phyloP scores from a whole-genome alignment of 106 monocot genomes.

The Posidonia australis region DNA sequence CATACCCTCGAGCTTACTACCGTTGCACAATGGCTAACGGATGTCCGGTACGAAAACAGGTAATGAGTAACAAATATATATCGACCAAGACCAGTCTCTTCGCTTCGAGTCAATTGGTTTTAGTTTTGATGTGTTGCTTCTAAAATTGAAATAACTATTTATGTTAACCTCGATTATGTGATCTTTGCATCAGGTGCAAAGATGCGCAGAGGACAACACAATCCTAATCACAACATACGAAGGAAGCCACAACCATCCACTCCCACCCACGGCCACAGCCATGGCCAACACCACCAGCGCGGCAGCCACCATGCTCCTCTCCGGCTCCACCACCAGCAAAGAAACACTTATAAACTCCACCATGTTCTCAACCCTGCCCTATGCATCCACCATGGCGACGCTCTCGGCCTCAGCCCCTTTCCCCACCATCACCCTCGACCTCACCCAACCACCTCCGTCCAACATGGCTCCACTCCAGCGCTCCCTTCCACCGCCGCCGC shows the following conservation, averaged over 20 bases:
- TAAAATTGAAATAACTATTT: neutral
- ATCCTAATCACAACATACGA: slow-evolving; percentile 72
- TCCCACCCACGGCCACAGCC: slow-evolving; percentile 43
- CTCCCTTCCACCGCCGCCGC: slow-evolving; percentile 7
- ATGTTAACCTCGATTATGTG: neutral
- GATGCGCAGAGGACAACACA: slow-evolving; percentile 54
- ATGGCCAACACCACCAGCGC: slow-evolving; percentile 68
- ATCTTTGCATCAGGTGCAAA: slow-evolving; percentile 42
- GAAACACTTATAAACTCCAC: slow-evolving; percentile 7
- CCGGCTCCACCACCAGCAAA: slow-evolving; percentile 29
- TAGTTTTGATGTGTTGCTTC: no score
- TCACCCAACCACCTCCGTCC: slow-evolving; percentile 28
- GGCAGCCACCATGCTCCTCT: slow-evolving; percentile 66
- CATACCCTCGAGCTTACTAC: slow-evolving; percentile 58
- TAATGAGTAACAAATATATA: no score
- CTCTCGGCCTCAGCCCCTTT: slow-evolving; percentile 64
- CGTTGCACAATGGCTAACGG: slow-evolving; percentile 54
- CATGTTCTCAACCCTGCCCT: slow-evolving; percentile 8
- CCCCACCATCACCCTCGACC: slow-evolving; percentile 80
- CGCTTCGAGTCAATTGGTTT: no score
- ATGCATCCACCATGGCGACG: slow-evolving; percentile 41
- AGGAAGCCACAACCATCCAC: slow-evolving; percentile 70
- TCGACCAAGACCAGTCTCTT: neutral
- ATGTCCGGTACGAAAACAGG: slow-evolving; percentile 72
- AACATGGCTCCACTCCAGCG: neutral